Evolutionary conservation across 1,139 yeast genomes (phyloP).

Genomic region (Blastobotrys apis): DNA sequence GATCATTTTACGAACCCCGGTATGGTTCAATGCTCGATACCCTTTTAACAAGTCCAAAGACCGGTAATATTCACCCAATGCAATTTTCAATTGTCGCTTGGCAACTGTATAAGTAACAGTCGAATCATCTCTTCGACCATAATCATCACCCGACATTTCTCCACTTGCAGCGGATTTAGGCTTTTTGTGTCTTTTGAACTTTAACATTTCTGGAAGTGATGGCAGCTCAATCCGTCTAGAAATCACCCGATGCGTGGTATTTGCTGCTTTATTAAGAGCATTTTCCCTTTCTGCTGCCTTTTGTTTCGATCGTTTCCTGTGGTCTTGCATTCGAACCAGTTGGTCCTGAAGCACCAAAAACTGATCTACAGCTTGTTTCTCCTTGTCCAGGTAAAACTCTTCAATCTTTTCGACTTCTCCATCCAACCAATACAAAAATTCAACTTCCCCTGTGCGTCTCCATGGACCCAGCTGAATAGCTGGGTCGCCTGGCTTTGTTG

Average conservation of each 20-base stretch:
- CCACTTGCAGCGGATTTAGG: background rate
- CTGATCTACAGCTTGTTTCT: slow-evolving; percentile 56
- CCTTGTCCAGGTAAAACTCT: slow-evolving; percentile 54
- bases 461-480: background rate
- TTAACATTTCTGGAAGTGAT: slow-evolving; percentile 28
- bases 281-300: slow-evolving; percentile 18
- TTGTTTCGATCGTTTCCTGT: slow-evolving; percentile 34
- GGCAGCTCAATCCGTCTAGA: slow-evolving; percentile 32
- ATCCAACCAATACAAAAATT: slow-evolving; percentile 61
- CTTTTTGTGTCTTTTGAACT: background rate
- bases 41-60: slow-evolving; percentile 74
- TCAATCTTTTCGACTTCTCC: slow-evolving; percentile 56
- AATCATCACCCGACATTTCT: slow-evolving; percentile 14
- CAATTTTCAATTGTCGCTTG: slow-evolving; percentile 67
- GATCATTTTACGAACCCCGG: slow-evolving; percentile 83
- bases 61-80: slow-evolving; percentile 75
- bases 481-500: too few relatives aligned
- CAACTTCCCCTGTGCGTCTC: slow-evolving; percentile 29
- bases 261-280: slow-evolving; percentile 24
- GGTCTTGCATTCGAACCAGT: slow-evolving; percentile 57
- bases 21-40: slow-evolving; percentile 70
- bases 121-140: slow-evolving; percentile 16
- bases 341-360: slow-evolving; percentile 65
- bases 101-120: slow-evolving; percentile 58
- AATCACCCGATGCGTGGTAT: slow-evolving; percentile 22